phyloP scores from a whole-genome alignment of 495 filamentous ascomycete genomes.

The Aspergillus haitiensis region DNA sequence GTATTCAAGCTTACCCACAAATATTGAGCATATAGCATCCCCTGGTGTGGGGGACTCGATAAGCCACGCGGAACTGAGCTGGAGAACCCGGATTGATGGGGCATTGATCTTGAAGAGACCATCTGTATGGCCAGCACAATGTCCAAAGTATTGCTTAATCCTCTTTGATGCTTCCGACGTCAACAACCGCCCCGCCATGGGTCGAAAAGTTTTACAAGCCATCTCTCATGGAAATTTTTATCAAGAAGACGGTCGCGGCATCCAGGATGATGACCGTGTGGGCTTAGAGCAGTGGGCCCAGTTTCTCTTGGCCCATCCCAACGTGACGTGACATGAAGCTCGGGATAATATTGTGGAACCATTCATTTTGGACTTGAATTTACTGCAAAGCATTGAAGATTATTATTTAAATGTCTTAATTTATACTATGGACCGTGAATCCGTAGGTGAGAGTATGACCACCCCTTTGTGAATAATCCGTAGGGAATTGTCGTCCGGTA shows the following conservation, averaged over 20 bases:
- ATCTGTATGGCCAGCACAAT: not conserved
- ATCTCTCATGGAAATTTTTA: not conserved
- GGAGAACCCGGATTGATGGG: not conserved
- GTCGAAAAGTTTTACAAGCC: not conserved
- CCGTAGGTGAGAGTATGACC: too few relatives aligned
- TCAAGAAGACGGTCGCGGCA: not conserved
- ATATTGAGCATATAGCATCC: not conserved
- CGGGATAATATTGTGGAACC: too few relatives aligned
- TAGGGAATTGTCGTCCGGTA: too few relatives aligned
- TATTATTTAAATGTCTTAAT: too few relatives aligned
- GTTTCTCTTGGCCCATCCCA: too few relatives aligned
- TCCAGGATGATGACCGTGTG: not conserved
- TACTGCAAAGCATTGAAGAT: too few relatives aligned
- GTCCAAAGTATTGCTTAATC: not conserved
- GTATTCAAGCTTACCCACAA: not conserved
- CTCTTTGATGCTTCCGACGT: not conserved
- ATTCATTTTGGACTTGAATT: too few relatives aligned
- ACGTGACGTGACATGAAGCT: too few relatives aligned
- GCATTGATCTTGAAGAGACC: not conserved
- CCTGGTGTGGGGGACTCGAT: not conserved
- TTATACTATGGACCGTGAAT: too few relatives aligned
- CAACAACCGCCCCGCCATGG: not conserved
- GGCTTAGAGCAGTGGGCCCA: not conserved
- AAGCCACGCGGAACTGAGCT: not conserved
- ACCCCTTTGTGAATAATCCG: too few relatives aligned